Evolutionary conservation across 176 grass and related monocot genomes (phyloP).

Genomic region (Stipa capillata): DNA sequence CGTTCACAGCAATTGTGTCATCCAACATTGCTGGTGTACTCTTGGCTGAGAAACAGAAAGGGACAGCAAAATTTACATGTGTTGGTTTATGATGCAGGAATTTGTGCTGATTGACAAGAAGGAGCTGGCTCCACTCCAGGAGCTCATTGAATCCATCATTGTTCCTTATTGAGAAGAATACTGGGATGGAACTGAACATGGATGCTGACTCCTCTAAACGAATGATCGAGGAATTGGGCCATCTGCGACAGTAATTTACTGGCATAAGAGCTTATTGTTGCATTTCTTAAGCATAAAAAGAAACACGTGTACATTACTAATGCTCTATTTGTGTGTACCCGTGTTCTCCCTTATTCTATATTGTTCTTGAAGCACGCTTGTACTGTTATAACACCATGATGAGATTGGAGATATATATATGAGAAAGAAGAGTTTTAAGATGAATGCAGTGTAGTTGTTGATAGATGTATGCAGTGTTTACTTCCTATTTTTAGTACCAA

Average conservation of each 20-base stretch:
- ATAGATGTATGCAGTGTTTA: background rate
- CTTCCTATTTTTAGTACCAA: background rate
- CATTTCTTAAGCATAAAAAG: conserved; percentile 24
- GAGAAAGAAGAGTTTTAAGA: background rate
- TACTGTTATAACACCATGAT: background rate
- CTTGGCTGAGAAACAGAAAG: background rate
- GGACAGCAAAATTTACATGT: background rate
- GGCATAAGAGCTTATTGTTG: conserved; percentile 22
- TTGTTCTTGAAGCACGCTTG: conserved; percentile 10
- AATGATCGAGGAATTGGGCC: conserved; percentile 6
- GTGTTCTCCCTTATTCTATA: background rate
- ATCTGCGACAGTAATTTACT: conserved; percentile 7
- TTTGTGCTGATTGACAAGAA: conserved; percentile 96
- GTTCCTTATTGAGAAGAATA: conserved; percentile 67
- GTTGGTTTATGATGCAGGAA: conserved; percentile 43
- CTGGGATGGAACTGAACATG: background rate
- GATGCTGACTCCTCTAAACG: background rate
- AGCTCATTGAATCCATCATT: conserved; percentile 93
- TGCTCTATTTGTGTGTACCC: conserved; percentile 12
- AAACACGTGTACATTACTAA: background rate
- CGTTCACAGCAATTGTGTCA: background rate
- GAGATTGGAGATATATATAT: background rate
- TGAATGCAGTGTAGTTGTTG: background rate
- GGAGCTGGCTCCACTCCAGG: conserved; percentile 89
- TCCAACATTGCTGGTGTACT: background rate